Evolutionary conservation across 1,284 basidiomycete species (phyloP).

Genomic region (Naganishia sp.): DNA sequence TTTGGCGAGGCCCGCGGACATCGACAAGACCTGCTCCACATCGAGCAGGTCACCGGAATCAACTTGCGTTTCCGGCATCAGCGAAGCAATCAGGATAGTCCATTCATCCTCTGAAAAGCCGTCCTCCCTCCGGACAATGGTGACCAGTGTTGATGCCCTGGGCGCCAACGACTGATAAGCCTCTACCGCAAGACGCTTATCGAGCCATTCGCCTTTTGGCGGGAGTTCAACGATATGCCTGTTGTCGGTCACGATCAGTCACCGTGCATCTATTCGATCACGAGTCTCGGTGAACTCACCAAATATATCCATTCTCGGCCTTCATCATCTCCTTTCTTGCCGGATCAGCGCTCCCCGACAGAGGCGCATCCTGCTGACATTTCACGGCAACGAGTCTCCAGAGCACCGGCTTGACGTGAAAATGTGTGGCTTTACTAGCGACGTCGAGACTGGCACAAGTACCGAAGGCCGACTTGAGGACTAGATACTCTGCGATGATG

Average conservation of each 20-base stretch:
- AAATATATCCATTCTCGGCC: background rate
- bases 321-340: background rate
- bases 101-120: no score
- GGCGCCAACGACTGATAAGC: no score
- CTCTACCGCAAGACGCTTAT: no score
- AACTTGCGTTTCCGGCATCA: no score
- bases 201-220: no score
- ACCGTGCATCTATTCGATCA: background rate
- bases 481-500: background rate
- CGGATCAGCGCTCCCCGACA: background rate
- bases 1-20: no score
- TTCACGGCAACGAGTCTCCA: background rate
- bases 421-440: background rate
- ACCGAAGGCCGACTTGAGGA: background rate
- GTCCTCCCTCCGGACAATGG: no score
- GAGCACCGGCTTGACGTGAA: background rate
- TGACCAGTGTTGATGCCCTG: no score
- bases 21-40: no score
- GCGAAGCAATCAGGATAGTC: no score
- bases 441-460: conserved; percentile 4
- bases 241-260: background rate
- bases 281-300: background rate
- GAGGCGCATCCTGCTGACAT: background rate
- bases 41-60: no score
- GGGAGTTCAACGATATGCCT: background rate